Evolutionary conservation across 2,329 filamentous ascomycete species (phyloP), one percentile per base, ranked within the genome.

Genomic region (Aspergillus brunneoviolaceus): DNA sequence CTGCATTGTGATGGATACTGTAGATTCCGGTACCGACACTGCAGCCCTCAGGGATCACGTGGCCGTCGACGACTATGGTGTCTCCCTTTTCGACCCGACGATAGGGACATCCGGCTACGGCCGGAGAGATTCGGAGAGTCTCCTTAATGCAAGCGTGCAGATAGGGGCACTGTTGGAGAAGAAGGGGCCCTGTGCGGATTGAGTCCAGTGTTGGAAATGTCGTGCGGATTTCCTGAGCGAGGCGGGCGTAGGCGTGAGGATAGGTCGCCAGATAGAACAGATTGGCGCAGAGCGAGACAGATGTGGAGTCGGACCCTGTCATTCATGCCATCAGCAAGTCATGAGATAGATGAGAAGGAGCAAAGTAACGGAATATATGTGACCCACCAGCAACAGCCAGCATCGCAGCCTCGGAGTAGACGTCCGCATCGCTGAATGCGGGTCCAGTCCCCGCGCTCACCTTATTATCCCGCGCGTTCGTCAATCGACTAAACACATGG

Each of bases 261-360:
- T 69, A 60, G 3, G 63, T 64, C 7, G 65, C 64, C 1, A 72
- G 57, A 53, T 69, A 70, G 63, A 71, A 72, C 21, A 71, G 58
- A 3, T 52, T 55, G 3, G 66, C 67, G 14, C 59, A 55, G 3
- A 71, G 51, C 1, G 64, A 57, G 0, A 65, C 61, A 2, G 66
- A 52, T 1, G 64, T 65, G 2, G 67, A 70, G 49, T 72, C 67
- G 3, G 57, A 54, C 11, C 62, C 64, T 63, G 85, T 21, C 21
- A 4, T 14, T 4, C 5, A 16, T 52, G 29, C 5, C 58, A 47
- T n/a, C 58, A 53, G 33, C 51, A 59, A 12, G 52, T 62, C 33
- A 59, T 57, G 1, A 58, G 27, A 7, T 16, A 5, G 23, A 16
- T 10, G 10, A 48, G 27, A 23, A 19, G 16, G 16, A 45, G 6